Percentiles rank a stretch among this genome's conserved stretches.
Evolutionary conservation across 257 asterid genomes (phyloP).

Genomic region (Jacaranda copaia): DNA sequence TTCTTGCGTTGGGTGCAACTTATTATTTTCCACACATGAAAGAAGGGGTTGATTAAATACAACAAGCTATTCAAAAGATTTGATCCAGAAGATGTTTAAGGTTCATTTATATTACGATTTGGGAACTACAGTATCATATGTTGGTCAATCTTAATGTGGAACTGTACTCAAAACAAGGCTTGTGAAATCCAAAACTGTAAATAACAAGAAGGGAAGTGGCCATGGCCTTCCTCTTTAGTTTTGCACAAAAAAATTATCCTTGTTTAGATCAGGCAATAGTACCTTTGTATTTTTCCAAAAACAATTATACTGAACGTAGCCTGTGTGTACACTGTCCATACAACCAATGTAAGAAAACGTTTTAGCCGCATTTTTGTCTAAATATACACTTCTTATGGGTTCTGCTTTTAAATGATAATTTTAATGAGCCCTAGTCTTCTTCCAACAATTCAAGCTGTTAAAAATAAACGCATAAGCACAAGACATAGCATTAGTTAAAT

Average conservation of each 20-base stretch:
- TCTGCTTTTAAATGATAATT: neutral
- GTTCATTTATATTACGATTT: neutral
- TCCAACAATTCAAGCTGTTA: neutral
- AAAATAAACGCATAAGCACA: neutral
- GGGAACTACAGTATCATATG: neutral
- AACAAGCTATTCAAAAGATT: conserved; percentile 15
- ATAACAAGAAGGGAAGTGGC: neutral
- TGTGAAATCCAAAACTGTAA: neutral
- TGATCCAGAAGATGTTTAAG: conserved; percentile 9
- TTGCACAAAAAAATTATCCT: neutral
- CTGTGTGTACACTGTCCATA: neutral
- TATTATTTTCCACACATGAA: neutral
- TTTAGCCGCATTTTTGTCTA: neutral
- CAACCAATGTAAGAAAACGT: neutral
- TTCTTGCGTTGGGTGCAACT: neutral
- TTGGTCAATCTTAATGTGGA: neutral
- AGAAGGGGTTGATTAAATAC: neutral
- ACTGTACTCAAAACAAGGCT: neutral
- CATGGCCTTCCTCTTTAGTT: neutral
- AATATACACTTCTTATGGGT: neutral
- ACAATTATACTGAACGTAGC: conserved; percentile 6
- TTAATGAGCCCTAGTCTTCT: neutral
- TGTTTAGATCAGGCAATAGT: neutral
- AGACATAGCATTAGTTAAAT: neutral
- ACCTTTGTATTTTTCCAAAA: neutral